Conservation (phyloP, 139 green algal species). For the Picochlorum sp. region DNA sequence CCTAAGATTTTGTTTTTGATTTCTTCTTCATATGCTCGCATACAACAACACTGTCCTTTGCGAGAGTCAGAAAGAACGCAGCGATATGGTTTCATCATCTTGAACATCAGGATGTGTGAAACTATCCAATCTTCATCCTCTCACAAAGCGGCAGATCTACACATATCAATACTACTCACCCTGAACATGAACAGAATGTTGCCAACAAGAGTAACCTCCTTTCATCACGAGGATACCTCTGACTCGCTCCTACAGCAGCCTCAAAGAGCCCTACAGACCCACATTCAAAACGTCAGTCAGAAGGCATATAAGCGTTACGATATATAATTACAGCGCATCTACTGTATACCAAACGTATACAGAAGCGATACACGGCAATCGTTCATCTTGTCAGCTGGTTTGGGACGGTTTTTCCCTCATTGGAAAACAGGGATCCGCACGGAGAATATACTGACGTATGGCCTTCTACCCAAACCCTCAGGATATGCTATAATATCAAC, state of each 20-base stretch:
- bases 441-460: constrained; percentile 31
- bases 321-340: background rate
- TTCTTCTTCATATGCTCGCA: constrained; percentile 10
- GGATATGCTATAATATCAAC: constrained; percentile 26
- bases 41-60: background rate
- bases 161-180: background rate
- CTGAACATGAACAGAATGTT: too few species aligned
- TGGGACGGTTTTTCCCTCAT: constrained; percentile 10
- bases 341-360: background rate
- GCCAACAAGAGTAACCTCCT: too few species aligned
- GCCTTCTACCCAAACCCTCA: constrained; percentile 17
- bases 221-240: too few species aligned
- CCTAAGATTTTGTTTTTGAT: constrained; percentile 30
- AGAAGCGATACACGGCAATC: background rate
- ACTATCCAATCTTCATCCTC: constrained; percentile 24
- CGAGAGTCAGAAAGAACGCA: constrained; percentile 41
- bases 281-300: background rate
- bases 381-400: constrained; percentile 23
- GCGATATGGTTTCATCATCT: constrained; percentile 24
- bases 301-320: background rate
- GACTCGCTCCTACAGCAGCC: too few species aligned
- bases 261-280: too few species aligned
- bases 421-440: constrained; percentile 19
- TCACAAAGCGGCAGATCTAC: background rate
- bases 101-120: background rate